Percentiles rank a stretch among this genome's conserved stretches.
Conservation (phyloP, 2,329 filamentous ascomycete genomes). For the Paecilomyces variotii region DNA sequence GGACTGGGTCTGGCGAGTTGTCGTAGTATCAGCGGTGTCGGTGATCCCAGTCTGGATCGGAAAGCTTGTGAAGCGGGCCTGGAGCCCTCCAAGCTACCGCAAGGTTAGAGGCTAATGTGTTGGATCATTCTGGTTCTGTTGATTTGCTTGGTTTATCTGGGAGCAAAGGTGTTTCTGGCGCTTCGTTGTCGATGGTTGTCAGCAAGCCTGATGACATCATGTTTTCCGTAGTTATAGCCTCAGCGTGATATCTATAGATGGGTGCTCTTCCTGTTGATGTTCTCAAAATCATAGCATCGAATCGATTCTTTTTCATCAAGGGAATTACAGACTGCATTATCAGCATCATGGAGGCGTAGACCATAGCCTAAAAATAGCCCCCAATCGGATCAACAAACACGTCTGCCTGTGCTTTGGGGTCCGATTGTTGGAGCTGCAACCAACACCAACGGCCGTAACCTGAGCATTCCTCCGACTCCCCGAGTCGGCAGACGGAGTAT, state of each 20-base stretch:
- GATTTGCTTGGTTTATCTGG: background rate
- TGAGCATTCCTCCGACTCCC: background rate
- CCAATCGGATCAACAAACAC: background rate
- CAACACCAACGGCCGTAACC: background rate
- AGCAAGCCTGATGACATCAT: background rate
- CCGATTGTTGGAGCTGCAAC: background rate
- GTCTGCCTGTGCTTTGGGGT: background rate
- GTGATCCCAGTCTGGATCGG: conserved; percentile 79
- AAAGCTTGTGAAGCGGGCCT: conserved; percentile 74
- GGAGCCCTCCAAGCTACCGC: conserved; percentile 88
- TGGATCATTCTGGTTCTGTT: background rate
- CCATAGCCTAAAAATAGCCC: background rate
- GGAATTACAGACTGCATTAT: too few species aligned
- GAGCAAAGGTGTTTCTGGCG: background rate
- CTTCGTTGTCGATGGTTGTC: background rate
- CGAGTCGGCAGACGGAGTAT: background rate
- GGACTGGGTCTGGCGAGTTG: conserved; percentile 82
- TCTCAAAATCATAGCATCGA: background rate
- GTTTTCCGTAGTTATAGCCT: background rate
- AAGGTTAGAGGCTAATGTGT: conserved; percentile 57
- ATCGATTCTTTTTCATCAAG: background rate
- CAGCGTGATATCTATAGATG: background rate
- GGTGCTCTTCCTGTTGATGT: background rate
- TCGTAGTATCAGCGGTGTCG: conserved; percentile 69
- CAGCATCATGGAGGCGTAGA: too few species aligned